Evolutionary conservation across 345 rosid species (phyloP), one percentile per base, ranked within the genome.

Genomic region (Cardamine resedifolia): DNA sequence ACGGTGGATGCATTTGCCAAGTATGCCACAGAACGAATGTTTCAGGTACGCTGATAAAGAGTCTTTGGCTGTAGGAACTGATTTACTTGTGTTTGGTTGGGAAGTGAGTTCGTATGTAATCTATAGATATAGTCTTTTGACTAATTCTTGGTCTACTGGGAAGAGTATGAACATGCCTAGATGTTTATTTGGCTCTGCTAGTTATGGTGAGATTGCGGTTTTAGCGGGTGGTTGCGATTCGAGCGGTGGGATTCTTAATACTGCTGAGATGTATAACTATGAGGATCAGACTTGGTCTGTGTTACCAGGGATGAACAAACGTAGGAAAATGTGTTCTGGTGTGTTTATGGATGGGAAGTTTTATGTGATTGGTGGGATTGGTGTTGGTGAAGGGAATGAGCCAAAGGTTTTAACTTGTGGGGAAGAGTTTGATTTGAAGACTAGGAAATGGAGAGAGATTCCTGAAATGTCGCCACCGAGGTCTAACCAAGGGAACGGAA

Each of bases 261-360:
- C 87, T 0, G 89, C 85, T 0, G 96, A 94, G 85, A 81, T 89
- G 68, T 94, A 91, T 57, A 80, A 91, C 79, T 89, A 81, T 0
- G 88, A 83, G 60, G 84, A 84, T 0, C 84, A 84, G 44, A 76
- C 69, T 23, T 91, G 96, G 97, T 69, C 21, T 44, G 49, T 77
- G 26, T 71, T 94, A 36, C 90, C 96, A 1, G 75, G 59, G 75
- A 87, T 90, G 96, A 76, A 82, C 41, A 83, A 77, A 14, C 80
- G 92, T 7, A 81, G 98, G 79, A 87, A 85, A 72, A 83, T 85
- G 92, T 89, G 89, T 68, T 86, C 94, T 2, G 97, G 85, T 7
- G 85, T 87, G 20, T 87, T 90, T 51, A 87, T 93, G 91, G 96
- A 93, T 31, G 85, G 85, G 4, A 87, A 90, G 73, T 93, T 90